Base-by-base conservation (phyloP, 441 rosid genomes). In the Euphorbia corollata region DNA sequence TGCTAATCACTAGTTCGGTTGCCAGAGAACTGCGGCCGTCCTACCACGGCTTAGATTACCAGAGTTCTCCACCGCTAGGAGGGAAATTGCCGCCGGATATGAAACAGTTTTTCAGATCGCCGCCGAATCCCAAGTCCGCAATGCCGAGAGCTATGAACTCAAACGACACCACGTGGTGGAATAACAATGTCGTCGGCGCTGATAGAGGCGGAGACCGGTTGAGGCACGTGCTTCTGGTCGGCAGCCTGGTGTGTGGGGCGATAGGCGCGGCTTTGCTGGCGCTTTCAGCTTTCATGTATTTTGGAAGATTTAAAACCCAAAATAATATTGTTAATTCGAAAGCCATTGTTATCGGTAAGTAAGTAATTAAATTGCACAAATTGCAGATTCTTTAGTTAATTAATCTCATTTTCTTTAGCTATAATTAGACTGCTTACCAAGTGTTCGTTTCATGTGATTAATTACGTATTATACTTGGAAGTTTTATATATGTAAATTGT, bases 21-120 rank as follows among this genome's bases (percentile, higher is more conserved):
- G 79, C 78, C 13, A 72, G 85, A 62, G 97, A 75, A 20, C 18
- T 86, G 55, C 83, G 93, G 5, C 97, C 96, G 5, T 87, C 97
- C n/a, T 84, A 87, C 56, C 97, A 91, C 69, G 96, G 97, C 3
- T 59, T 91, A 43, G 84, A 72, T 66, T 86, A 74, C 73, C 90
- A 90, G 59, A 67, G 66, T 67, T 71, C 78, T 15, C 85, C 84
- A 19, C 82, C 83, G 67, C 1, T 23, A 19, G 71, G 62, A 7
- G 75, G 58, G 64, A 73, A 74, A 15, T 74, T 76, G 4, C 72
- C 90, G 8, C 80, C 88, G 30, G 74, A 69, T 50, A 81, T 85
- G 88, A 67, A 11, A 73, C 78, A 88, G 2, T 88, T 88, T 79
- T 91, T 88, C 74, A 74, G 80, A 61, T 82, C 81, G 24, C 24